phyloP scores from a whole-genome alignment of 169 alveolate genomes.

The Neospora caninum region DNA sequence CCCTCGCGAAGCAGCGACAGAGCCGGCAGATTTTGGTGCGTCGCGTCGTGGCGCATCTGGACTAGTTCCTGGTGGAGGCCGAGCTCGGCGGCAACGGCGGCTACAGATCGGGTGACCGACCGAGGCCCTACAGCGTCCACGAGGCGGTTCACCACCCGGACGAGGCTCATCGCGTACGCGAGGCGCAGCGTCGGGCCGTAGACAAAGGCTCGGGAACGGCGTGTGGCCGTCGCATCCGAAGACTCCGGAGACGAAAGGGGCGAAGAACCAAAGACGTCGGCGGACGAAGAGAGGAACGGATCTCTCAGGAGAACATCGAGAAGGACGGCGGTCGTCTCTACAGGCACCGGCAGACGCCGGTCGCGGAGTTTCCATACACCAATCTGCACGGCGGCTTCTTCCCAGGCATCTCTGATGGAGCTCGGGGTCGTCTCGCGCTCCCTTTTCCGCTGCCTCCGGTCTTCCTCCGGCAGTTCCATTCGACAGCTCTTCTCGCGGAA shows the following conservation, averaged over 20 bases:
- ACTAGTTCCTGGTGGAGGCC: conserved; percentile 41
- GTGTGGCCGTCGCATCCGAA: background rate
- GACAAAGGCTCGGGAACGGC: background rate
- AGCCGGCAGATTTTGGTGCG: conserved; percentile 56
- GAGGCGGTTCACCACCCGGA: conserved; percentile 36
- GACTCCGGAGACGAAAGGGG: background rate
- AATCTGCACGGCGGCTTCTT: background rate
- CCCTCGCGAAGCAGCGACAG: conserved; percentile 51
- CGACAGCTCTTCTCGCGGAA: no score
- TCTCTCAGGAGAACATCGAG: background rate
- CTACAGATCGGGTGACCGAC: background rate
- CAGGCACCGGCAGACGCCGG: background rate
- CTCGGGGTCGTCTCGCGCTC: no score
- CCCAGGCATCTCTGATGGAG: background rate
- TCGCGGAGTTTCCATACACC: background rate
- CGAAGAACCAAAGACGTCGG: background rate
- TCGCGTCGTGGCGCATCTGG: conserved; percentile 61
- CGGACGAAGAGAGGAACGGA: background rate
- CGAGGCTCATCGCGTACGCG: conserved; percentile 44
- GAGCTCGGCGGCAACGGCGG: conserved; percentile 38
- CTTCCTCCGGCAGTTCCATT: no score
- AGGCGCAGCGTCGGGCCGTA: background rate
- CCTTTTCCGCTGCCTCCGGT: no score
- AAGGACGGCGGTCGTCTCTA: background rate
- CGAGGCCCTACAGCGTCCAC: background rate